A percentile compares a stretch with the other conserved stretches of the same genome.
phyloP scores from a whole-genome alignment of 176 grass and related monocot species.

The Triticum monococcum region DNA sequence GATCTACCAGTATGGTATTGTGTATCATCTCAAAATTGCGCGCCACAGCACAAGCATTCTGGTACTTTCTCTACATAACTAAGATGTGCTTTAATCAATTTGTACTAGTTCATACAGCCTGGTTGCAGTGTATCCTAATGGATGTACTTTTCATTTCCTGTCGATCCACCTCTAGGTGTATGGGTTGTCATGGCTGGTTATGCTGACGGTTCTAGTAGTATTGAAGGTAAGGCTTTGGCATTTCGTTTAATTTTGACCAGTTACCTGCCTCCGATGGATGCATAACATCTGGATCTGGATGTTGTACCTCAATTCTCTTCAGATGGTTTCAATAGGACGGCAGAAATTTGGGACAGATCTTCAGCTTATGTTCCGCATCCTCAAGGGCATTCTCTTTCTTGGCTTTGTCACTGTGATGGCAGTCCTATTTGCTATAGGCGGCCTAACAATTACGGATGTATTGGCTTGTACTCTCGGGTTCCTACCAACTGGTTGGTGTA shows the following conservation, averaged over 20 bases:
- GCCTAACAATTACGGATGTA: conserved; percentile 72
- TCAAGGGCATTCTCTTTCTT: conserved; percentile 91
- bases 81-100: conserved; percentile 1
- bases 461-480: conserved; percentile 76
- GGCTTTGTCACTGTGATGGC: conserved; percentile 82
- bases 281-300: conserved; percentile 14
- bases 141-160: conserved; percentile 13
- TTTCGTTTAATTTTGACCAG: conserved; percentile 19
- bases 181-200: conserved; percentile 90
- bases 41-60: conserved; percentile 60
- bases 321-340: conserved; percentile 60
- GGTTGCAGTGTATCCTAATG: conserved; percentile 2
- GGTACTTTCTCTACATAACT: conserved; percentile 46
- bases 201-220: conserved; percentile 79
- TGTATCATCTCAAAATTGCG: conserved; percentile 89
- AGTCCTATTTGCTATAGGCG: conserved; percentile 64
- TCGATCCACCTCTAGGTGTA: conserved; percentile 64
- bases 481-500: conserved; percentile 87
- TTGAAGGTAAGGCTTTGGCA: conserved; percentile 62
- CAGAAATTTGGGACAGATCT: conserved; percentile 59
- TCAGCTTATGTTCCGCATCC: conserved; percentile 93
- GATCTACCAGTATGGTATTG: conserved; percentile 97
- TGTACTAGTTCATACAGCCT: background rate
- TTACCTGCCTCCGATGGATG: background rate
- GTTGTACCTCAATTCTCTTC: conserved; percentile 20